Evolutionary conservation across 495 filamentous ascomycete species (phyloP).

Genomic region (Aspergillus wentii): DNA sequence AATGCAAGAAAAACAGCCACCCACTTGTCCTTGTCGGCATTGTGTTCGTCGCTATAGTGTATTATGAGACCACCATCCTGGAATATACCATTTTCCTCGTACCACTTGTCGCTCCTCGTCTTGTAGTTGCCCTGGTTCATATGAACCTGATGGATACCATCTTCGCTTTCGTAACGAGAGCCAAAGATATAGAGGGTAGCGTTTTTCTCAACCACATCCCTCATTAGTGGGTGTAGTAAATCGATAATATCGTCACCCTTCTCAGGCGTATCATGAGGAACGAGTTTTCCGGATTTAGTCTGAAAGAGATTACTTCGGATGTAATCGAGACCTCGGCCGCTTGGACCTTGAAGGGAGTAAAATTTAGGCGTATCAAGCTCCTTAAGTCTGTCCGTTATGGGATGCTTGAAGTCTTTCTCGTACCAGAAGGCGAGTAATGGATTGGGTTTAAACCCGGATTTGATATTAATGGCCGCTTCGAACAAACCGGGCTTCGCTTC

Average conservation of each 20-base stretch:
- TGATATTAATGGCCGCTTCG: conserved; percentile 6
- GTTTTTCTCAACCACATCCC: conserved; percentile 16
- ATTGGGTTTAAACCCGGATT: conserved; percentile 2
- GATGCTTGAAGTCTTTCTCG: too few species aligned
- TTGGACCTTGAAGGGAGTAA: too few species aligned
- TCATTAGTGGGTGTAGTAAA: conserved; percentile 19
- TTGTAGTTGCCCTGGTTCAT: conserved; percentile 34
- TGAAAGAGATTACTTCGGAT: conserved; percentile 23
- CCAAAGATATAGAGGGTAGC: conserved; percentile 26
- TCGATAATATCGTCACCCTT: conserved; percentile 28
- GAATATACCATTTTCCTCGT: conserved; percentile 22
- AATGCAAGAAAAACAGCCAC: conserved; percentile 28
- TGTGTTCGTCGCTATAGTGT: conserved; percentile 12
- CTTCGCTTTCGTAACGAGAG: conserved; percentile 9
- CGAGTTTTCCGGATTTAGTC: conserved; percentile 14
- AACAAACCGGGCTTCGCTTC: not conserved
- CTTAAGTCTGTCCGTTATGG: too few species aligned
- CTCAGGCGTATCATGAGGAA: conserved; percentile 17
- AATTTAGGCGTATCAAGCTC: too few species aligned
- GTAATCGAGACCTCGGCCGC: conserved; percentile 20
- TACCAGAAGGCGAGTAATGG: conserved; percentile 5
- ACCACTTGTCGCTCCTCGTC: too few species aligned
- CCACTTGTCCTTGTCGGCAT: too few species aligned
- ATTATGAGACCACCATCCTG: conserved; percentile 32
- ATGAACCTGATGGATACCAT: conserved; percentile 34